Percentiles rank a stretch among this genome's conserved stretches.
Evolutionary conservation across 2,329 filamentous ascomycete genomes (phyloP).

Genomic region (Trichothecium sympodiale): DNA sequence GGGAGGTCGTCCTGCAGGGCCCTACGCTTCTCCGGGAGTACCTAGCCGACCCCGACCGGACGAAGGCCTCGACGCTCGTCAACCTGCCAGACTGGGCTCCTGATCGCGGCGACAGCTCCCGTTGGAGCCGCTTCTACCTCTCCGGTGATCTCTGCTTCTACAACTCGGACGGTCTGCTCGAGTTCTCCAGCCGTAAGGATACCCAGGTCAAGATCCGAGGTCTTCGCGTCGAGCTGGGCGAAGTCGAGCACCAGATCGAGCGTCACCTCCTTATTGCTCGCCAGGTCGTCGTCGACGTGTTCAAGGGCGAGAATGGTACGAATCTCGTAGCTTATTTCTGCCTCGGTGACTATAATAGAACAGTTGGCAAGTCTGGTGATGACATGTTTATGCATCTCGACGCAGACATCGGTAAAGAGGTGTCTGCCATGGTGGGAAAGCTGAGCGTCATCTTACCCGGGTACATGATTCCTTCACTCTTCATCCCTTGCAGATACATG

Average conservation of each 20-base stretch:
- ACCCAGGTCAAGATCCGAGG: slow-evolving; percentile 45
- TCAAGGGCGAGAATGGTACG: slow-evolving; percentile 27
- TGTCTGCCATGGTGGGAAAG: slow-evolving; percentile 4
- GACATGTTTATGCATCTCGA: neutral
- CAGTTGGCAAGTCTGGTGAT: neutral
- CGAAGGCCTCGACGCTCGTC: slow-evolving; percentile 10
- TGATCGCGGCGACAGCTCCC: slow-evolving; percentile 5
- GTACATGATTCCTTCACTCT: neutral
- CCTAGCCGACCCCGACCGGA: slow-evolving; percentile 3
- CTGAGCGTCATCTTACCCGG: slow-evolving; percentile 7
- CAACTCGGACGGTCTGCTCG: slow-evolving; percentile 20
- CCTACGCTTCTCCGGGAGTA: slow-evolving; percentile 7
- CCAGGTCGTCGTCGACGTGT: slow-evolving; percentile 25
- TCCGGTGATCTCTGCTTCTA: slow-evolving; percentile 5
- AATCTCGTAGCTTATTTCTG: slow-evolving; percentile 30
- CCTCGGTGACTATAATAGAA: neutral
- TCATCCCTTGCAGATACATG: neutral
- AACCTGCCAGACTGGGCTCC: slow-evolving; percentile 16
- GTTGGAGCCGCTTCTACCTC: slow-evolving; percentile 3
- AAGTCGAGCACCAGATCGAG: slow-evolving; percentile 7
- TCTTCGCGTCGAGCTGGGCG: slow-evolving; percentile 29
- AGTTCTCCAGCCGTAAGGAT: slow-evolving; percentile 39
- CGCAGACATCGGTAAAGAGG: neutral
- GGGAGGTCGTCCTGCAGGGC: slow-evolving; percentile 11
- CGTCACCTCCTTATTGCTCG: neutral